Percentiles rank a stretch among this genome's conserved stretches.
These are phyloP conservation scores for Auriculariales sp. DNA, from an alignment of 768 basidiomycete species.

Conservation along the genomic window DNA sequence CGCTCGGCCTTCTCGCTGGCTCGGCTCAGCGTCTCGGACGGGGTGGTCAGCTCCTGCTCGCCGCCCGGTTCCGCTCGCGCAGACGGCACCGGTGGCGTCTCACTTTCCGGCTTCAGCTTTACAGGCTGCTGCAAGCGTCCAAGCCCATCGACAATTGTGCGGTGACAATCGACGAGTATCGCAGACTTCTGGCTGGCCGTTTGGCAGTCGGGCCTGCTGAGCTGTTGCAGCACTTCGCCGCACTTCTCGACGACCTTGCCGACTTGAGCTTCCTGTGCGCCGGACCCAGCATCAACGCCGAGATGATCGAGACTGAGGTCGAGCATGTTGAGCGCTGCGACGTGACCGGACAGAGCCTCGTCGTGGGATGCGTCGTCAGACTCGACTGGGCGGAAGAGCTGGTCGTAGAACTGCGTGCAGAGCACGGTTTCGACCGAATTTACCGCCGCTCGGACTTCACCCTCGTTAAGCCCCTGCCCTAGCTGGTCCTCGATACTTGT, in stretches of 20 bases:
- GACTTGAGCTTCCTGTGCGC: constrained; percentile 31
- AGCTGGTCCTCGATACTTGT: constrained; percentile 50
- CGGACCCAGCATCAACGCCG: constrained; percentile 51
- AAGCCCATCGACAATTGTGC: constrained; percentile 67
- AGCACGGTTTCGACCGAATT: constrained; percentile 63
- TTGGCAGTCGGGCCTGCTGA: constrained; percentile 29
- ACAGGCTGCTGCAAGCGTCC: constrained; percentile 66
- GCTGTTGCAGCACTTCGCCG: constrained; percentile 51
- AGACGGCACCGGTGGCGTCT: constrained; percentile 21
- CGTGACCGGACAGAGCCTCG: constrained; percentile 73
- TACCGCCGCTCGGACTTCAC: constrained; percentile 41
- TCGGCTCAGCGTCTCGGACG: neutral
- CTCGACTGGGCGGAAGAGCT: constrained; percentile 68
- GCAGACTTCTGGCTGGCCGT: constrained; percentile 69
- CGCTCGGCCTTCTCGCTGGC: no score
- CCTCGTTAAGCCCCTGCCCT: constrained; percentile 19
- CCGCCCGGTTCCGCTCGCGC: neutral
- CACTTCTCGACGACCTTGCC: constrained; percentile 54
- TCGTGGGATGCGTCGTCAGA: constrained; percentile 79
- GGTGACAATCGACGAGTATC: constrained; percentile 72
- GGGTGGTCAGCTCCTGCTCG: neutral
- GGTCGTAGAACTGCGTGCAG: constrained; percentile 69
- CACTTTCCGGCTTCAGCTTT: constrained; percentile 48
- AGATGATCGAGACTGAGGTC: constrained; percentile 82
- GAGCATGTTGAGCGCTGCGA: constrained; percentile 83